Base-by-base conservation (phyloP, 83 land plant genomes). In the Larix sibirica region DNA sequence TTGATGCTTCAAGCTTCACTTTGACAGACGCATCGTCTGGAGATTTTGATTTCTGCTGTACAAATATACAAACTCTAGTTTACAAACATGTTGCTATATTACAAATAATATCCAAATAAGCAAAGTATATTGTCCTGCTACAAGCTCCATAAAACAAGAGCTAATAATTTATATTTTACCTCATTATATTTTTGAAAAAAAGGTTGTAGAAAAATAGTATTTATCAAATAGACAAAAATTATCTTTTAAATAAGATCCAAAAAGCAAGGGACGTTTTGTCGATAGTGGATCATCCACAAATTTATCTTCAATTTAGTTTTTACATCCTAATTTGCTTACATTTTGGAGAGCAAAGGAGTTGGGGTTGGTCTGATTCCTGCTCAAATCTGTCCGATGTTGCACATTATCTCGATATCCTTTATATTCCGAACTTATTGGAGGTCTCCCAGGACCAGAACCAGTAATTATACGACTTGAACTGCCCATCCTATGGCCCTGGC, bases 1-100 rank as follows among this genome's bases (percentile, higher is more conserved):
- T 94, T 9, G 96, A 71, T 10, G 90, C 89, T 73, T 92, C 96
- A 21, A 94, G 54, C 84, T 87, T 94, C 61, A 83, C 66, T 36
- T 54, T 82, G 1, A 89, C 83, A 44, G 84, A 76, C n/a, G 14
- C 81, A 13, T 90, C 93, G 7, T 83, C 93, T 8, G 83, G 80
- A 62, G 4, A 23, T 63, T 70, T 87, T 20, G 71, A 26, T 80
- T 85, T 87, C 89, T 91, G 70, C 40, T 81, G 74, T 9, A 54
- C 10, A 3, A 76, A n/a, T 3, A 23, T 8, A 24, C 26, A 76
- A 75, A 59, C 24, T 50, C 16, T 6, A 47, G 28, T 76, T 76
- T 14, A 50, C 7, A 47, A 24, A 76, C 13, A 54, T 4, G 24
- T 47, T 50, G 20, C 50, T 76, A 50, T 24, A 21, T 4, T 12